Base-by-base conservation (phyloP, 768 basidiomycete species). In the Boletellus ananiceps region DNA sequence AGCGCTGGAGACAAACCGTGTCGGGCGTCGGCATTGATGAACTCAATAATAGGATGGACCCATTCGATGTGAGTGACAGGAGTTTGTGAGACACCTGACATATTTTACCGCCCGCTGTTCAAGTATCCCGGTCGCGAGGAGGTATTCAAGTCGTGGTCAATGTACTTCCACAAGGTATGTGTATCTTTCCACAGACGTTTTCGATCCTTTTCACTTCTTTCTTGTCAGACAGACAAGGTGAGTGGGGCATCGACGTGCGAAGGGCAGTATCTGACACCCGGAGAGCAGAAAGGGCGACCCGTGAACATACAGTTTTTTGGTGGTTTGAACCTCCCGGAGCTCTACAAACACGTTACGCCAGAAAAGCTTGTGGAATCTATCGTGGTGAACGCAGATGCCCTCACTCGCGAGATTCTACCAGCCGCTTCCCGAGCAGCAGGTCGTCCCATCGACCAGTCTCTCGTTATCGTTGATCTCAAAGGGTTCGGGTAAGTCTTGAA, bases 81-180 rank as follows among this genome's bases (percentile, higher is more conserved):
- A 32, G 2, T n/a, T 46, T 36, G 33, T 45, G 16, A 31, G 27
- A 21, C 34, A 7, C 12, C n/a, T 6, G 27, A 21, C 42, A 18
- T 7, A 25, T 42, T 44, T 49, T 23, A 49, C 12, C 16, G 12
- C 11, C 25, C 31, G 38, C 50, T 46, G 3, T 36, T 40, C 44
- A 49, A 89, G 86, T 89, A 82, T 57, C 84, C 84, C 1, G 83
- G 81, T 54, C 79, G 86, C 38, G 74, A 80, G 44, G 74, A 76
- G 1, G 79, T 88, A 7, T 86, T 87, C 55, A 79, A 84, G 45
- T 81, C 78, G 53, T 89, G 86, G 86, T 85, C 85, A 3, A 78
- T 88, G 72, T 87, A 78, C 56, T 88, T 85, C 57, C 86, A 89
- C 65, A 88, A 87, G 71, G 84, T 80, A 44, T 27, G 75, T 51